A percentile compares a stretch with the other conserved stretches of the same genome.
Conservation (phyloP, 768 basidiomycete genomes). For the Boletus barrowsii region DNA sequence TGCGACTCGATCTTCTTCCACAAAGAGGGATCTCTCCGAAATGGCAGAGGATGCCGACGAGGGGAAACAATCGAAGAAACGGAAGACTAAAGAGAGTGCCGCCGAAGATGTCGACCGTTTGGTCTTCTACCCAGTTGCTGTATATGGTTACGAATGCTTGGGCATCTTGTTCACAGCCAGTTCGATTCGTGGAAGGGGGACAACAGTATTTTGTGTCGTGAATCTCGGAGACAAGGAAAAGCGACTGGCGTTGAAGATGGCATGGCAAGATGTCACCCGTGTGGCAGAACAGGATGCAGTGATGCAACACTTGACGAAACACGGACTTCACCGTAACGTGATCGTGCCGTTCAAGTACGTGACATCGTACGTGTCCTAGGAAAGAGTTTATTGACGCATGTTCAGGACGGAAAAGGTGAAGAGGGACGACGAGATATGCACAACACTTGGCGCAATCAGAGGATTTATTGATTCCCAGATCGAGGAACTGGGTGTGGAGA, state of each 20-base stretch:
- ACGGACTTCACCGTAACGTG: not conserved
- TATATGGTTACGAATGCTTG: not conserved
- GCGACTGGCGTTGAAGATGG: not conserved
- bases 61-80: not conserved
- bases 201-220: conserved; percentile 6
- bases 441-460: not conserved
- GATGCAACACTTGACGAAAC: not conserved
- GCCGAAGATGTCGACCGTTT: too few relatives aligned
- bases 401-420: not conserved
- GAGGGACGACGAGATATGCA: not conserved
- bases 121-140: too few relatives aligned
- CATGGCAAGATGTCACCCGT: not conserved
- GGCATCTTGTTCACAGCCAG: not conserved
- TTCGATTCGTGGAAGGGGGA: conserved; percentile 13
- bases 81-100: too few relatives aligned
- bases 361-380: not conserved
- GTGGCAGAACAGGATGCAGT: not conserved
- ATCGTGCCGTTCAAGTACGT: not conserved
- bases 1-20: not conserved
- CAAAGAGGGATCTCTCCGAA: conserved; percentile 3
- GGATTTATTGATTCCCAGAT: not conserved
- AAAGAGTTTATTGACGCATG: not conserved
- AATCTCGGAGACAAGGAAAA: not conserved
- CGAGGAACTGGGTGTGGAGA: not conserved
- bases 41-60: not conserved